A percentile compares a stretch with the other conserved stretches of the same genome.
phyloP scores from a whole-genome alignment of 2,329 filamentous ascomycete species.

The Penicillium expansum region DNA sequence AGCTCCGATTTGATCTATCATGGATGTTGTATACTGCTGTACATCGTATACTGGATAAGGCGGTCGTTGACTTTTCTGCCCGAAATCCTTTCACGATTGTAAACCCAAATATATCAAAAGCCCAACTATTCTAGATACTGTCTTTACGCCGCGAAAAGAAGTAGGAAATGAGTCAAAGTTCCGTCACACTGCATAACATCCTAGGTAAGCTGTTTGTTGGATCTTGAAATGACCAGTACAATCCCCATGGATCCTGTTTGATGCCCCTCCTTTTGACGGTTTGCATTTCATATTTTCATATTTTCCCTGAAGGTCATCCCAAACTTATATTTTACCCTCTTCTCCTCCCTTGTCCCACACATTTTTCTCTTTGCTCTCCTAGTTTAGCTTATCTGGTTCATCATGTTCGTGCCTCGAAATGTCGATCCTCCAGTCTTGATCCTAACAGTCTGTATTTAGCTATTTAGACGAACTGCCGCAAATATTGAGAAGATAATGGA shows the following conservation, averaged over 20 bases:
- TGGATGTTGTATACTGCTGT: not conserved
- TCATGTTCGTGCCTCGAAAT: not conserved
- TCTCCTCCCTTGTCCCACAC: not conserved
- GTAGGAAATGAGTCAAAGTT: not conserved
- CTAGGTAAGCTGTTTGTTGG: not conserved
- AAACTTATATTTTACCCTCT: not conserved
- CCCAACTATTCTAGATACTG: not conserved
- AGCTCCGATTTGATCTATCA: not conserved
- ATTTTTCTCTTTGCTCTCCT: not conserved
- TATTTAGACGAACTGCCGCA: not conserved
- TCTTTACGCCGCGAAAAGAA: not conserved
- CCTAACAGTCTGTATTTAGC: not conserved
- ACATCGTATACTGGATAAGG: not conserved
- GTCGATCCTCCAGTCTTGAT: not conserved
- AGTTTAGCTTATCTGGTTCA: not conserved
- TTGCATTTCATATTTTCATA: not conserved
- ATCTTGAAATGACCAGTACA: not conserved
- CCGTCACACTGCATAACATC: not conserved
- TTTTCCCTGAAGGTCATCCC: not conserved
- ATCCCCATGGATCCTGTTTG: not conserved
- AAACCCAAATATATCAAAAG: not conserved
- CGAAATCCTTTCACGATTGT: not conserved
- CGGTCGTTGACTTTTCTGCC: not conserved
- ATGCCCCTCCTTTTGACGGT: not conserved
- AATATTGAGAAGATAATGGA: not conserved